phyloP scores from a whole-genome alignment of 371 early-diverging fungal genomes.

The Haplosporangium sp. region DNA sequence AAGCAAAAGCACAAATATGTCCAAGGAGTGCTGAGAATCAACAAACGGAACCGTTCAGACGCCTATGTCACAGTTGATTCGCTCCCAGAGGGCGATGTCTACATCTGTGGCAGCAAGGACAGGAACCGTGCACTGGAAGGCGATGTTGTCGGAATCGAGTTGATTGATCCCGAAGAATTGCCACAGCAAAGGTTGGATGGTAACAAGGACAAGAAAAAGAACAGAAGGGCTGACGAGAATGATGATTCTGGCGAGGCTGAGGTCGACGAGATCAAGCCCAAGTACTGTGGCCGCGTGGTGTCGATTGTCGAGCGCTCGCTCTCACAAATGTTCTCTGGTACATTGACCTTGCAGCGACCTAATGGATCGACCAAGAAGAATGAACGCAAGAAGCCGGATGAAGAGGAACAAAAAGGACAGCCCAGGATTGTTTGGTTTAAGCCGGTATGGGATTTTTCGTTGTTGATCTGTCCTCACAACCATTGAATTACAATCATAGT shows the following conservation, averaged over 20 bases:
- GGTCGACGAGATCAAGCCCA: conserved; percentile 66
- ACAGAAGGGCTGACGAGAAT: conserved; percentile 31
- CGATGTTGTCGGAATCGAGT: conserved; percentile 85
- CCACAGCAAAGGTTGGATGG: conserved; percentile 63
- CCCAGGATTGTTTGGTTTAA: conserved; percentile 85
- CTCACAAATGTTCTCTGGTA: conserved; percentile 73
- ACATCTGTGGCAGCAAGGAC: conserved; percentile 78
- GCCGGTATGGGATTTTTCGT: conserved; percentile 59
- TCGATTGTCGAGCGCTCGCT: conserved; percentile 73
- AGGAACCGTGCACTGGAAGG: conserved; percentile 92
- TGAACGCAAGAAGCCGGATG: conserved; percentile 63
- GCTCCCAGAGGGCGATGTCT: conserved; percentile 74
- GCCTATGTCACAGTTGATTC: conserved; percentile 84
- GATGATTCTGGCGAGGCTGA: conserved; percentile 54
- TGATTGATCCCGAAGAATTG: conserved; percentile 79
- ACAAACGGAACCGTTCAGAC: conserved; percentile 83
- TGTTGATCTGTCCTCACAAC: too few relatives aligned
- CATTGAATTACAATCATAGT: background rate
- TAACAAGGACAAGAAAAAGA: conserved; percentile 57
- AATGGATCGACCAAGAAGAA: conserved; percentile 57
- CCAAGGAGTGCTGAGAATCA: conserved; percentile 84
- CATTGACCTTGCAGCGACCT: conserved; percentile 66
- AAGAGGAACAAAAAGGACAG: conserved; percentile 57
- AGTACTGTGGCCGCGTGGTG: conserved; percentile 74
- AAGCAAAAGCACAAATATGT: conserved; percentile 55